Evolutionary conservation across 345 rosid genomes (phyloP), one percentile per base, ranked within the genome.

Genomic region (Rhizophora mangle): DNA sequence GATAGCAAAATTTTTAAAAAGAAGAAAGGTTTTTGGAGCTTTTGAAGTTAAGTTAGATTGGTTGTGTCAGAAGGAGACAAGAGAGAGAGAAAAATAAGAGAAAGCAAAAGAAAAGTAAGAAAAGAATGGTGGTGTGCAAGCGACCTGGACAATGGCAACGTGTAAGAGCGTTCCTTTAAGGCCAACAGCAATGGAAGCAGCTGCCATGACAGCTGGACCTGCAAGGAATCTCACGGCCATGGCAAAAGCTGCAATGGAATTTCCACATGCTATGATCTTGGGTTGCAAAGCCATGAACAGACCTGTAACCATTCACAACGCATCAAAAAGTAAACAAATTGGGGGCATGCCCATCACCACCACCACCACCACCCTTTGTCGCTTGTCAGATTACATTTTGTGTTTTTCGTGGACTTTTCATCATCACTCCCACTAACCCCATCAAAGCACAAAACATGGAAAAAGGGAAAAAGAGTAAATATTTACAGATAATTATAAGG

Each of bases 281-380:
- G 97, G 99, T 73, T 95, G 97, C 85, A 95, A 87, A 60, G 99
- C 99, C 99, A 95, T 95, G 86, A 95, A 95, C 89, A 95, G 79
- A 60, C 99, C 99, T 95, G 74, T 63, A 56, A 6, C 16, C 24
- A 26, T 55, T 30, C 60, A 10, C 74, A 63, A 22, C 47, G 55
- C 73, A 80, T 67, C 79, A 57, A 76, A 20, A 37, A 27, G 62
- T 56, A 51, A 19, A 37, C 13, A 39, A 43, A 43, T 9, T 2
- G 36, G 21, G 21, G 26, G 67, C 58, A 55, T 69, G 73, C 73
- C 78, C 78, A 70, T 68, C 66, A 73, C 60, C 67, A 69, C 62
- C 72, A 37, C 32, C 24, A 51, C 65, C 43, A 47, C 55, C 55
- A 53, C 39, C 51, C 49, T 21, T 60, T 20, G 49, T 63, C 47